phyloP scores from a whole-genome alignment of 257 asterid genomes.

The Petunia axillaris region DNA sequence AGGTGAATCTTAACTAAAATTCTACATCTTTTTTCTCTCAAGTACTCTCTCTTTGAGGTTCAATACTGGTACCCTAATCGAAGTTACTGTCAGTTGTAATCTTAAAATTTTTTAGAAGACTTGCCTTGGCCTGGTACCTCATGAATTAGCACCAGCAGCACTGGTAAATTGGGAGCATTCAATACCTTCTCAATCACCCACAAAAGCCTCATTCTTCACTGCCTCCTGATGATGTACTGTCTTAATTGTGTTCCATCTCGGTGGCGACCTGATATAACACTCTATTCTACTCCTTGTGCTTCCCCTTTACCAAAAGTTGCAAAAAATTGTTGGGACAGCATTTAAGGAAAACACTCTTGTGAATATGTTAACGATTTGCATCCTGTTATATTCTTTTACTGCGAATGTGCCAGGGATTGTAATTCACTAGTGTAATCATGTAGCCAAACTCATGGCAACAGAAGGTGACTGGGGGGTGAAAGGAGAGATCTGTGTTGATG shows the following conservation, averaged over 20 bases:
- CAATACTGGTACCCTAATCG: background rate
- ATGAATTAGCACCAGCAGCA: background rate
- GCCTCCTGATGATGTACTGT: background rate
- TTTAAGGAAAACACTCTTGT: background rate
- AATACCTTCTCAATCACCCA: background rate
- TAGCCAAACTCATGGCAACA: background rate
- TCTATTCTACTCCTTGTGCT: background rate
- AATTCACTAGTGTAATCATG: background rate
- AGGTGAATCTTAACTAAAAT: slow-evolving; percentile 50
- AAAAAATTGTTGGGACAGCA: background rate
- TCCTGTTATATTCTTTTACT: background rate
- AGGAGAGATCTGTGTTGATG: slow-evolving; percentile 1
- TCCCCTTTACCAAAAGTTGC: slow-evolving; percentile 13
- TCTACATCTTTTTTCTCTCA: background rate
- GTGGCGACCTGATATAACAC: background rate
- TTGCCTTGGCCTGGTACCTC: slow-evolving; percentile 3
- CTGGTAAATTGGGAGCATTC: background rate
- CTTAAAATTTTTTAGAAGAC: background rate
- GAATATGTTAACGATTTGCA: slow-evolving; percentile 2
- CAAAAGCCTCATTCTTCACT: background rate
- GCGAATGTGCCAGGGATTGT: background rate
- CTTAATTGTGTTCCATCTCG: background rate
- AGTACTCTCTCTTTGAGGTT: background rate
- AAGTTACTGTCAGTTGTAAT: background rate
- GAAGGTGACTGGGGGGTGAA: background rate